Evolutionary conservation across 176 grass and related monocot genomes (phyloP).

Genomic region (Saccharum spontaneum): DNA sequence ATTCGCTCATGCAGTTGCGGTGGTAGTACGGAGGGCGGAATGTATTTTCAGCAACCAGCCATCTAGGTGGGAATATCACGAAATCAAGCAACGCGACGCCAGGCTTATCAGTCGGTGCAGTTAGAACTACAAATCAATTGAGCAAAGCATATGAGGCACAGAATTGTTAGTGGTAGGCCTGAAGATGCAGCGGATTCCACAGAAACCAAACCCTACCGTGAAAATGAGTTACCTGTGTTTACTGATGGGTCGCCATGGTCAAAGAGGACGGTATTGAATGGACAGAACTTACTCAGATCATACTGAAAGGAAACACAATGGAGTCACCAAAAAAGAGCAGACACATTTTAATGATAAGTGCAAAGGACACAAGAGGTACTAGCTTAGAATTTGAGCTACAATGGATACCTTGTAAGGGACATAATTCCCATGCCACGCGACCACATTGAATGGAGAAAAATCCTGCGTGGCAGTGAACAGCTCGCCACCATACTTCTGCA

Average conservation of each 20-base stretch:
- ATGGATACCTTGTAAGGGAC: constrained; percentile 84
- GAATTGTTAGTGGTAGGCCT: background rate
- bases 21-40: constrained; percentile 93
- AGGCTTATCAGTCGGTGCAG: constrained; percentile 80
- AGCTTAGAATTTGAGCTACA: background rate
- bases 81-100: constrained; percentile 93
- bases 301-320: constrained; percentile 54
- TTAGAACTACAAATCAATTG: constrained; percentile 57
- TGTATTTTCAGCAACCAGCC: constrained; percentile 91
- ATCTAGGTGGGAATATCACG: constrained; percentile 85
- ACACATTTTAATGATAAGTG: background rate
- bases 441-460: constrained; percentile 93
- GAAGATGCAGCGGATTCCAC: background rate
- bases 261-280: constrained; percentile 88
- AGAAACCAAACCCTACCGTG: background rate
- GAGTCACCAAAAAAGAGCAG: constrained; percentile 21
- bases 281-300: constrained; percentile 90
- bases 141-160: background rate
- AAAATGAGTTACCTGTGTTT: constrained; percentile 70
- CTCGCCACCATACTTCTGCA: constrained; percentile 89
- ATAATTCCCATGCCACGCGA: constrained; percentile 98
- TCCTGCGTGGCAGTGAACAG: constrained; percentile 89
- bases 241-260: constrained; percentile 82
- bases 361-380: background rate
- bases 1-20: constrained; percentile 95